Percentiles rank a stretch among this genome's conserved stretches.
phyloP scores from a whole-genome alignment of 2,329 filamentous ascomycete genomes.

The Colletotrichum sp. region DNA sequence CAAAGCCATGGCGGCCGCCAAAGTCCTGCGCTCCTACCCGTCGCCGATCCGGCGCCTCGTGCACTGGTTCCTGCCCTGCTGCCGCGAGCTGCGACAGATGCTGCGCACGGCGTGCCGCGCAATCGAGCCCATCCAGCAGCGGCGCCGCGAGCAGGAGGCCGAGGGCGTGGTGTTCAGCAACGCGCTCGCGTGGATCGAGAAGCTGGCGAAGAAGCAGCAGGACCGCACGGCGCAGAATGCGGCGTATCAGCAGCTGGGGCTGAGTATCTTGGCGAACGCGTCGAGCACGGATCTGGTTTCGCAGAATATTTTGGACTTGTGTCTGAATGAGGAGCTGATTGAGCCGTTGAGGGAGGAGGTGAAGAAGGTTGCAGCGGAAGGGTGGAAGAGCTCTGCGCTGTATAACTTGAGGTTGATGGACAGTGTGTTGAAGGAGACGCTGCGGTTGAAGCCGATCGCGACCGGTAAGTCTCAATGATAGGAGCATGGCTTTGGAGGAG shows the following conservation, averaged over 20 bases:
- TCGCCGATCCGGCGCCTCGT: constrained; percentile 42
- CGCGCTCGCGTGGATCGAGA: constrained; percentile 47
- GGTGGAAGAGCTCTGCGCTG: constrained; percentile 38
- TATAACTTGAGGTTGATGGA: constrained; percentile 44
- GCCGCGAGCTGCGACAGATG: constrained; percentile 38
- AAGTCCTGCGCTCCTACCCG: constrained; percentile 46
- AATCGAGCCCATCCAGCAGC: constrained; percentile 34
- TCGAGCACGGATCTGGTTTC: constrained; percentile 42
- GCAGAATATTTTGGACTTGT: constrained; percentile 45
- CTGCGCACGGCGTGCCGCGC: constrained; percentile 40
- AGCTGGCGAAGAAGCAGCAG: constrained; percentile 22
- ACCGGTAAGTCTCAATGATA: background rate
- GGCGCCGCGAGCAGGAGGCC: constrained; percentile 30
- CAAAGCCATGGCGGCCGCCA: constrained; percentile 38
- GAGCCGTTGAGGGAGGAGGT: constrained; percentile 48
- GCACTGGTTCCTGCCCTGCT: constrained; percentile 48
- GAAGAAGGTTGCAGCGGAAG: constrained; percentile 34
- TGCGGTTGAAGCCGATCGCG: constrained; percentile 26
- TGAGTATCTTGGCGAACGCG: constrained; percentile 64
- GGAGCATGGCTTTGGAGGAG: background rate
- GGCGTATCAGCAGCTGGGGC: constrained; percentile 75
- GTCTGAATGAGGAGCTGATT: constrained; percentile 41
- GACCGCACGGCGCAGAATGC: constrained; percentile 68
- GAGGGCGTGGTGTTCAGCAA: constrained; percentile 33
- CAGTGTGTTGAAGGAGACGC: constrained; percentile 45